These are phyloP conservation scores for Coprinellus aureogranulatus DNA, from an alignment of 768 basidiomycete species.

Conservation along the genomic window DNA sequence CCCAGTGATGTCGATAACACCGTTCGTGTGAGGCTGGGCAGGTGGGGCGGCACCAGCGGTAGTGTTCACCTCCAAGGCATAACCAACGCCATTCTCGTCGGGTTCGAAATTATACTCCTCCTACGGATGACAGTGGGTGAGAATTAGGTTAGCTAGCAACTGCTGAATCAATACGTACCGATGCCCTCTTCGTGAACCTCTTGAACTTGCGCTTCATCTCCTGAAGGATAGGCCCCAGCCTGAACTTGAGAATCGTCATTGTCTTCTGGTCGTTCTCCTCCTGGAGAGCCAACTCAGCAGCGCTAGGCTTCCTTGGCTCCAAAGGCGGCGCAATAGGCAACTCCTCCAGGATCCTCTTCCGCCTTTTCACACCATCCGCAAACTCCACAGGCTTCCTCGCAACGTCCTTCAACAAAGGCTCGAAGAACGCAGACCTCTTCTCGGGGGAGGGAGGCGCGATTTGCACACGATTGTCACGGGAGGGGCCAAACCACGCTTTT, in stretches of 20 bases:
- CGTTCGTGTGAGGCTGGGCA: slow-evolving; percentile 41
- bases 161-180: slow-evolving; percentile 47
- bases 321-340: slow-evolving; percentile 87
- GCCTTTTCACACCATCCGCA: slow-evolving; percentile 82
- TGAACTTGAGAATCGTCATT: slow-evolving; percentile 79
- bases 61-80: slow-evolving; percentile 17
- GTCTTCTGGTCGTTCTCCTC: slow-evolving; percentile 77
- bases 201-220: slow-evolving; percentile 93
- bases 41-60: slow-evolving; percentile 22
- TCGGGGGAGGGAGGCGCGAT: slow-evolving; percentile 49
- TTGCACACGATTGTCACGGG: too few species aligned
- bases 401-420: slow-evolving; percentile 65
- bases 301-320: slow-evolving; percentile 78
- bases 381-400: slow-evolving; percentile 80
- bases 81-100: slow-evolving; percentile 15
- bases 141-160: not conserved
- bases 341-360: slow-evolving; percentile 79
- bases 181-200: slow-evolving; percentile 78
- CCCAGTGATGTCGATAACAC: slow-evolving; percentile 42
- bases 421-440: slow-evolving; percentile 76
- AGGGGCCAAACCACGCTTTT: slow-evolving; percentile 84
- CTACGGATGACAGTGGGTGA: slow-evolving; percentile 33
- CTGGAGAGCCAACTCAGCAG: slow-evolving; percentile 78
- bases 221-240: slow-evolving; percentile 82
- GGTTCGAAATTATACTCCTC: slow-evolving; percentile 80